phyloP scores from a whole-genome alignment of 345 rosid species.

The Aurinia saxatilis region DNA sequence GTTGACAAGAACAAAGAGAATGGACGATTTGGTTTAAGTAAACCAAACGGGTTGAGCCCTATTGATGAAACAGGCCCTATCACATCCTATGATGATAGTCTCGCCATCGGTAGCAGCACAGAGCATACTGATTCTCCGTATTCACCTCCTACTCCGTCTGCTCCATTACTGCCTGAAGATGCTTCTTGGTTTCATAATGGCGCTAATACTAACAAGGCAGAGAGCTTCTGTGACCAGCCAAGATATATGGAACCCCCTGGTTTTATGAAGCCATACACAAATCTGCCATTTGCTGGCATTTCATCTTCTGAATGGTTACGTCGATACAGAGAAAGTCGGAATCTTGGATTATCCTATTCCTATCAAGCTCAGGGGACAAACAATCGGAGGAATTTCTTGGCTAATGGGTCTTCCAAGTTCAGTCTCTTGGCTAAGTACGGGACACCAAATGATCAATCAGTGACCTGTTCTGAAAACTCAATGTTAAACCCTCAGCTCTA shows the following conservation, averaged over 20 bases:
- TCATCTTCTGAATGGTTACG: conserved; percentile 95
- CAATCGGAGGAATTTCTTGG: conserved; percentile 29
- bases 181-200: conserved; percentile 49
- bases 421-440: conserved; percentile 45
- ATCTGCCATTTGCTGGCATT: conserved; percentile 41
- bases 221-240: conserved; percentile 25
- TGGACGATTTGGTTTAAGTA: conserved; percentile 30
- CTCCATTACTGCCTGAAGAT: conserved; percentile 82
- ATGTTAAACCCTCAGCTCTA: conserved; percentile 16
- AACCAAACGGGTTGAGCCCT: conserved; percentile 36
- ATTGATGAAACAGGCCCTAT: conserved; percentile 47
- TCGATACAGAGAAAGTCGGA: conserved; percentile 68
- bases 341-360: conserved; percentile 36
- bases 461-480: conserved; percentile 26
- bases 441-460: conserved; percentile 42
- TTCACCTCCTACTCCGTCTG: conserved; percentile 68
- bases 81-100: conserved; percentile 46
- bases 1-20: conserved; percentile 37
- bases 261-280: conserved; percentile 33
- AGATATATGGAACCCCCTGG: conserved; percentile 19
- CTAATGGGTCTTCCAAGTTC: conserved; percentile 30
- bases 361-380: conserved; percentile 31
- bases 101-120: conserved; percentile 35
- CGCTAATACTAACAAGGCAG: conserved; percentile 28
- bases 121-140: conserved; percentile 38